A percentile compares a stretch with the other conserved stretches of the same genome.
Evolutionary conservation across 1,284 basidiomycete genomes (phyloP).

Genomic region (Cystobasidium pallidum): DNA sequence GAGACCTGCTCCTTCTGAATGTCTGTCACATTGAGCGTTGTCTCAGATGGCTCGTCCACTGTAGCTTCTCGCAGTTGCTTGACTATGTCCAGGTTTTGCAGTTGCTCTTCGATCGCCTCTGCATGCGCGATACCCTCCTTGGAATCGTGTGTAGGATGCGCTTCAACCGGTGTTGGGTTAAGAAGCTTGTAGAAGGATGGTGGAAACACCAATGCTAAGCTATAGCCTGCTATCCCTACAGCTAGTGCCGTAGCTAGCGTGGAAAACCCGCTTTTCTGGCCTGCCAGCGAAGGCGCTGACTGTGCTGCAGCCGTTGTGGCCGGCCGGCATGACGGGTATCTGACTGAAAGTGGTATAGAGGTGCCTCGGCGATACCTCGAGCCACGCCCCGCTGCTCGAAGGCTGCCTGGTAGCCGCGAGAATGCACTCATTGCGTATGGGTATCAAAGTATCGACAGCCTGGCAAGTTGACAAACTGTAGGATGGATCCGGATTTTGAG

Average conservation of each 20-base stretch:
- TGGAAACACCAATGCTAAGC: slow-evolving; percentile 29
- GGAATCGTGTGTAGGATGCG: slow-evolving; percentile 58
- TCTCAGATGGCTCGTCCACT: slow-evolving; percentile 21
- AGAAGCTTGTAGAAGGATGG: slow-evolving; percentile 33
- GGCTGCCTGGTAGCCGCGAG: background rate
- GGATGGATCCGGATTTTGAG: background rate
- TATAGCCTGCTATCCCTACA: slow-evolving; percentile 35
- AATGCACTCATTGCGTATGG: slow-evolving; percentile 3
- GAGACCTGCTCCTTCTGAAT: slow-evolving; percentile 17
- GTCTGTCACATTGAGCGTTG: slow-evolving; percentile 21
- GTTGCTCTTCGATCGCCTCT: slow-evolving; percentile 66
- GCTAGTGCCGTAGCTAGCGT: slow-evolving; percentile 30
- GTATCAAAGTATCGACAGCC: background rate
- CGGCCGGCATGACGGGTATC: slow-evolving; percentile 5
- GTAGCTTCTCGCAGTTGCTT: slow-evolving; percentile 59
- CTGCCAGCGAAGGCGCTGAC: slow-evolving; percentile 1
- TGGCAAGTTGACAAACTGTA: background rate
- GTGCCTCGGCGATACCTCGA: background rate
- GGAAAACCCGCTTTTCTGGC: slow-evolving; percentile 6
- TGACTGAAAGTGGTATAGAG: background rate
- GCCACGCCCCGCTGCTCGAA: background rate
- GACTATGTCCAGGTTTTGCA: slow-evolving; percentile 70
- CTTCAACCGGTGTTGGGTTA: slow-evolving; percentile 28
- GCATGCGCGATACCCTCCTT: slow-evolving; percentile 67
- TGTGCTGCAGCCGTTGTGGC: background rate